These are phyloP conservation scores for Casaregolazyma lundiana DNA, from an alignment of 1,139 yeast species.

Conservation along the genomic window DNA sequence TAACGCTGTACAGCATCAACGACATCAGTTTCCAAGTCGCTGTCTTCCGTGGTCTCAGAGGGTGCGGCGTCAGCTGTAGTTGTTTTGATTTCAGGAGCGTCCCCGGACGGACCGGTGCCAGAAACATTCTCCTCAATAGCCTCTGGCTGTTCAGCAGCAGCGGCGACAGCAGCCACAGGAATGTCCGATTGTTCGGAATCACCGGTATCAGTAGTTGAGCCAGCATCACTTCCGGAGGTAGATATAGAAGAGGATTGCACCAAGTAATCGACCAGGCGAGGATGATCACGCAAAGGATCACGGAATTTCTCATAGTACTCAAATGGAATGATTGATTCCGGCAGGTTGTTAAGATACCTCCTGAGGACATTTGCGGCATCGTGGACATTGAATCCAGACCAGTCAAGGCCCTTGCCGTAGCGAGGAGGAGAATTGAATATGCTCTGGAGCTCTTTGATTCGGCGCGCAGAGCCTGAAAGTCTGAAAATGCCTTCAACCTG, in stretches of 20 bases:
- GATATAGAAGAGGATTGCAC: constrained; percentile 28
- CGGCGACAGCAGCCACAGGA: neutral
- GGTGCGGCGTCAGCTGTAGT: constrained; percentile 7
- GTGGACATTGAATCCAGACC: constrained; percentile 97
- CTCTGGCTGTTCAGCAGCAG: neutral
- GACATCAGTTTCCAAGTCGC: constrained; percentile 42
- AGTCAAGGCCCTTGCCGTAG: constrained; percentile 78
- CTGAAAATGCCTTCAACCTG: constrained; percentile 85
- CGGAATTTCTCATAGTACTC: constrained; percentile 74
- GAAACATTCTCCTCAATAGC: neutral
- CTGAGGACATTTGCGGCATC: constrained; percentile 92
- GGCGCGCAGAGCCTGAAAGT: constrained; percentile 85
- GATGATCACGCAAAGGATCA: constrained; percentile 62
- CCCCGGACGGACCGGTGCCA: neutral
- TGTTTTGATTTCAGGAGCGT: constrained; percentile 3
- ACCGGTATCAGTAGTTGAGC: neutral
- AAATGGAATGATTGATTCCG: constrained; percentile 88
- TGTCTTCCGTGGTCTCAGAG: constrained; percentile 1
- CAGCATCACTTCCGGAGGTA: neutral
- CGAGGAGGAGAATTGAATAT: constrained; percentile 83
- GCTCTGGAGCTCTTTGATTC: constrained; percentile 80
- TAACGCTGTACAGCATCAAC: constrained; percentile 68
- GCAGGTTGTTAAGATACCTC: constrained; percentile 78
- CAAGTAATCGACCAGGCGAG: constrained; percentile 58
- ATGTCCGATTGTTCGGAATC: neutral